Evolutionary conservation across 495 filamentous ascomycete genomes (phyloP), one percentile per base, ranked within the genome.

Genomic region (Podospora bellae-mahoneyi): DNA sequence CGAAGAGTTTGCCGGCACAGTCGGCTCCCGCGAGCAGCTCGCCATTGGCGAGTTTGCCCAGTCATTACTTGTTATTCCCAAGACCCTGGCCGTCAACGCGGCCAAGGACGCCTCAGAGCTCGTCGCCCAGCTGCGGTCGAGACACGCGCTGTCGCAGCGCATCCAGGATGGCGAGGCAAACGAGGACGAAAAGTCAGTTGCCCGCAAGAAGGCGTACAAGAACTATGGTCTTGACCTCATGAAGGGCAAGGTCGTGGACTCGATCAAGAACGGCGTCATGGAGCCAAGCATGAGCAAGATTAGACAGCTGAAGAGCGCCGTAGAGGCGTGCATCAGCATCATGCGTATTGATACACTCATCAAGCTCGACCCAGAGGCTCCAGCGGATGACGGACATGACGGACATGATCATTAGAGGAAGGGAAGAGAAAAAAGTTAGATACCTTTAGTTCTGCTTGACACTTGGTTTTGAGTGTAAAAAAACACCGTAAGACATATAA

Each of bases 331-430:
- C 80, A 97, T 99, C 81, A 90, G 93, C 75, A 97, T 99, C 77
- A 97, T 99, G 96, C 88, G 95, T 74, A 99, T 99, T 76, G 95
- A 99, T 84, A 99, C 95, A 69, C 86, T 99, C 82, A 98, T 99
- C 79, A 97, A 96, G 83, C 81, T 99, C 80, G 95, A 99, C 86
- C 93, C 92, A 64, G 93, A 97, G 84, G 84, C 89, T 83, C 84
- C 87, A 74, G 85, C 84, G 16, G 86, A 90, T 79, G 92, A 96
- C 74, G 39, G 39, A 13, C 39, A 48, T 48, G 90, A 92, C 78
- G 89, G 87, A 23, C 89, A 92, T 79, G 89, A 87, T 59, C 89
- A 92, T 81, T 88, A 79, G 60, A 73, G 39, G 59, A 64, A 60
- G 16, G n/a, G 26, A 62, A 63, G 19, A 48, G 30, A 48, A 63